phyloP scores from a whole-genome alignment of 1,284 basidiomycete genomes.

The Melampsora americana region DNA sequence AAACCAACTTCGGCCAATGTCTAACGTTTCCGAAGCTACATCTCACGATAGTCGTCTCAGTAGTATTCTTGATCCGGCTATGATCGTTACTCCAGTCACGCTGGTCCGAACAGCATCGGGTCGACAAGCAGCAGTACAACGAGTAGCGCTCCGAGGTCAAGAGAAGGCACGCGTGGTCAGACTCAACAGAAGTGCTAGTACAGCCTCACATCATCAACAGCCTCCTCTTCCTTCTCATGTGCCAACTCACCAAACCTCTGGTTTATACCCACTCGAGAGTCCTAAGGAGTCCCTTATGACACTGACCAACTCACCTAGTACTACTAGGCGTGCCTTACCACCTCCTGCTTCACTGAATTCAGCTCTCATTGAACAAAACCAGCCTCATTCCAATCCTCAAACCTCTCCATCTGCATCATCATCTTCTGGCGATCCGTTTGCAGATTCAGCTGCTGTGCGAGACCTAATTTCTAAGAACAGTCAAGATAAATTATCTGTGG shows the following conservation, averaged over 20 bases:
- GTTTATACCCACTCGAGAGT: background rate
- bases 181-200: background rate
- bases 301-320: too few species aligned
- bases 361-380: too few species aligned
- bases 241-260: background rate
- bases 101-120: slow-evolving; percentile 38
- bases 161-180: slow-evolving; percentile 37
- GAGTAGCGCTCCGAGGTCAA: slow-evolving; percentile 36
- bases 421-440: background rate
- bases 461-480: background rate
- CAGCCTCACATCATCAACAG: background rate
- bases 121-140: slow-evolving; percentile 35
- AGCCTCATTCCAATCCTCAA: too few species aligned
- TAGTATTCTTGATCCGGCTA: slow-evolving; percentile 40
- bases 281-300: too few species aligned
- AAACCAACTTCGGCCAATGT: background rate
- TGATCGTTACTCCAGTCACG: slow-evolving; percentile 41
- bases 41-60: slow-evolving; percentile 40
- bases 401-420: too few species aligned
- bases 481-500: too few species aligned
- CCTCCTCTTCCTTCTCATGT: background rate
- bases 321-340: too few species aligned
- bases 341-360: too few species aligned
- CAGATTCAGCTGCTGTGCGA: slow-evolving; percentile 3
- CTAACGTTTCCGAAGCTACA: slow-evolving; percentile 15